Conservation (phyloP, 2,329 filamentous ascomycete species). For the Colletotrichum sidae region DNA sequence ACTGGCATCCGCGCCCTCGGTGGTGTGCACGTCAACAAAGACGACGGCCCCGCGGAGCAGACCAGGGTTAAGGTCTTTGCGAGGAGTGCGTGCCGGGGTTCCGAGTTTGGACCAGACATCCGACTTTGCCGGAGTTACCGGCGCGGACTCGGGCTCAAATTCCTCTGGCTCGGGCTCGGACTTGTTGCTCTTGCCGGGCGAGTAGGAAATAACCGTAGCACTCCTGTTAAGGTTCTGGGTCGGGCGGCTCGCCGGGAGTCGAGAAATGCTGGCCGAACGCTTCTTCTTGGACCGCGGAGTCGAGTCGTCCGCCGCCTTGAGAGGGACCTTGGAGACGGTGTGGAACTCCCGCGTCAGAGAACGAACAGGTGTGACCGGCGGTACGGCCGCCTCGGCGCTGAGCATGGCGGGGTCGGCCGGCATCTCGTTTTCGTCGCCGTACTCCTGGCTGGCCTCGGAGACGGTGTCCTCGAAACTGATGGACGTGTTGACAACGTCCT, state of each 20-base stretch:
- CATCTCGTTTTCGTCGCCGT: slow-evolving; percentile 74
- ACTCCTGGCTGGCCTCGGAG: slow-evolving; percentile 74
- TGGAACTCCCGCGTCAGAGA: slow-evolving; percentile 68
- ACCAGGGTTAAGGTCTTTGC: slow-evolving; percentile 62
- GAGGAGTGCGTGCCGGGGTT: slow-evolving; percentile 68
- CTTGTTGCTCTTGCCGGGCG: slow-evolving; percentile 59
- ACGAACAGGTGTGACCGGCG: slow-evolving; percentile 68
- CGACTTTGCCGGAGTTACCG: slow-evolving; percentile 60
- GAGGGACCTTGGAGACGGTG: slow-evolving; percentile 81
- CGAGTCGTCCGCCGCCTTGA: slow-evolving; percentile 75
- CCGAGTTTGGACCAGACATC: slow-evolving; percentile 66
- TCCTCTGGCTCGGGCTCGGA: slow-evolving; percentile 41
- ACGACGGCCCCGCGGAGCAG: slow-evolving; percentile 79
- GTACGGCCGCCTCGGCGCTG: slow-evolving; percentile 43
- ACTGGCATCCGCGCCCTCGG: slow-evolving; percentile 83
- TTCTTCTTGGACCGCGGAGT: slow-evolving; percentile 61
- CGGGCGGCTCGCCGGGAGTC: slow-evolving; percentile 57
- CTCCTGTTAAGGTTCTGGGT: slow-evolving; percentile 56
- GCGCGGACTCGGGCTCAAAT: slow-evolving; percentile 47
- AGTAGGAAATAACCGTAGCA: slow-evolving; percentile 66
- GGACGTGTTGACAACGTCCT: slow-evolving; percentile 47
- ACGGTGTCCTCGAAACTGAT: slow-evolving; percentile 57
- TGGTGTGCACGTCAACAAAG: slow-evolving; percentile 86
- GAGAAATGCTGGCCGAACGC: slow-evolving; percentile 63
- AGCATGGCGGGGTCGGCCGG: slow-evolving; percentile 64